Base-by-base conservation (phyloP, 345 rosid genomes). In the Melaleuca quinquenervia region DNA sequence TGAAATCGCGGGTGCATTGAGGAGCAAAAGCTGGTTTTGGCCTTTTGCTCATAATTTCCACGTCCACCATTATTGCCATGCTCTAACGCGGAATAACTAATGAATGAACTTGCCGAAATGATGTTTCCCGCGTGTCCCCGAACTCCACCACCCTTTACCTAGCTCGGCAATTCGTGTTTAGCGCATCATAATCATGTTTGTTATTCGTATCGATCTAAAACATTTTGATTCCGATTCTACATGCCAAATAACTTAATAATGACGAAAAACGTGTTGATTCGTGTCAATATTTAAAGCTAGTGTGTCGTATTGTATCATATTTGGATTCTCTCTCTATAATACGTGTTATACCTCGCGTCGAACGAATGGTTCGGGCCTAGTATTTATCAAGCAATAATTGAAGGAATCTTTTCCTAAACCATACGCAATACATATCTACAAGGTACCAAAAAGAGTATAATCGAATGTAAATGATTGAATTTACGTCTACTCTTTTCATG, bases 1-100 rank as follows among this genome's bases (percentile, higher is more conserved):
- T 22, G 24, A 85, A 36, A n/a, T 32, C 18, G 58, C 29, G 45
- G 45, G 84, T 52, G 83, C 83, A 75, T 50, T 75, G 21, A 85
- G 20, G 52, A 85, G 56, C 27, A 75, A 51, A 85, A 85, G 64
- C 49, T 52, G 52, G 58, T 74, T 85, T 75, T 75, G 83, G 70
- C 70, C 80, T 85, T 53, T 75, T 85, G 52, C 82, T 52, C 83
- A 41, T 51, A 52, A 52, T 55, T 20, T 21, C 44, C 41, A 20
- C 82, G 86, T 36, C n/a, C 82, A 50, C 70, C 45, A n/a, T 41
- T 70, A 70, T 36, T 16, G 2, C 56, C 36, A 51, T 29, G 84
- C 44, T 50, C 26, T 36, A 8, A 64, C 16, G 78, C 78, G 78
- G 44, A 29, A 70, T 36, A 3, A 18, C 32, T 16, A 5, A 70